Base-by-base conservation (phyloP, 2,329 filamentous ascomycete genomes). In the Clarireedia homoeocarpa region DNA sequence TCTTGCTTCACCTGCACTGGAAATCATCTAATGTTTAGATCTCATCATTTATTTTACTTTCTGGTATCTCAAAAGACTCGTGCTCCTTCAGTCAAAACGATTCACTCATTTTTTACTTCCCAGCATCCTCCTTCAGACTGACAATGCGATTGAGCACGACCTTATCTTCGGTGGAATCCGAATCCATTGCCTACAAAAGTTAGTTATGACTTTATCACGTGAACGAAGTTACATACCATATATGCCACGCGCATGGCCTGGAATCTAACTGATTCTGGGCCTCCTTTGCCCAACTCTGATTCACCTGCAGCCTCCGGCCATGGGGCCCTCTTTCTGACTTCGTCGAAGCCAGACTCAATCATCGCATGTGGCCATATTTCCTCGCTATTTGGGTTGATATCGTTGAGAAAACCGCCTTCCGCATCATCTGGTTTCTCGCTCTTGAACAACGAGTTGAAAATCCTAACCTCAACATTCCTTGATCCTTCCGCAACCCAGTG, bases 101-200 rank as follows among this genome's bases (percentile, higher is more conserved):
- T 12, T 34, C 10, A 12, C 30, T 1, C 9, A 12, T 12, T 30
- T 14, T 51, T 54, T 65, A 70, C 77, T 91, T 91, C 55, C 83
- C 83, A n/a, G 81, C 75, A 68, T 95, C 89, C 72, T 96, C 91
- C 75, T 95, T 95, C 67, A 96, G 72, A 48, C 87, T 89, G 23
- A 97, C 91, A 66, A 97, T 96, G 51, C 90, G 81, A 74, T 97
- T 97, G 30, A 97, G 74, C 48, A 97, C 82, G 62, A 95, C 77
- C 71, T 86, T 89, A n/a, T 89, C 88, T 34, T 83, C 81, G 0
- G 83, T 87, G 58, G 84, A 88, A 65, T 95, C 90, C 0, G 80
- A 82, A 69, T 96, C 91, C 70, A 95, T 77, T 59, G 75, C 84
- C 84, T 69, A 47, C 42, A 23, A 46, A 51, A 57, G 53, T 36